Evolutionary conservation across 2,329 filamentous ascomycete species (phyloP), one percentile per base, ranked within the genome.

Genomic region (Colletotrichum sp.): DNA sequence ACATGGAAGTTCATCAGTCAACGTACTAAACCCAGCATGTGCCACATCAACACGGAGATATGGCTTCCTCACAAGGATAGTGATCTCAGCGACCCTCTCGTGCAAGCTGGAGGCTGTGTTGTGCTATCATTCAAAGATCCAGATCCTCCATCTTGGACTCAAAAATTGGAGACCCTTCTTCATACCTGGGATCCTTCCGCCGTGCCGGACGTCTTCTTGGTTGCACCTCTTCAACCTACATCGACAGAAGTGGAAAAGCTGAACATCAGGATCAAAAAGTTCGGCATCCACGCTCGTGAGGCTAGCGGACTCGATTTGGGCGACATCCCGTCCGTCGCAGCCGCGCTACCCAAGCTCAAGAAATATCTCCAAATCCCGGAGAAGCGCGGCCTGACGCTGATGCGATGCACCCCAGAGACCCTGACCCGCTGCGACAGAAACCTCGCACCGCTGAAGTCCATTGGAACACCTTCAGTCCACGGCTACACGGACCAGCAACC

Each of bases 1-100:
- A 73, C 69, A 6, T 81, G 81, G 79, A 79, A 78, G 1, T 82
- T 82, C 28, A 76, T 82, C 55, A 82, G 81, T 16, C 81, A 82
- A 62, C 79, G 81, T 32, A 78, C 77, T 0, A 78, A 77, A 57
- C 78, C 78, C 3, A 59, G 44, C 39, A 79, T 79, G 78, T 70
- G 75, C 21, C 75, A 66, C 15, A 78, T 78, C 21, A 64, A 59
- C 4, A 72, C 77, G 7, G 78, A 79, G 16, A 69, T 79, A 7
- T 78, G 75, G 75, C 69, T 79, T 21, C 78, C 78, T 0, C 67
- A 44, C 32, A 55, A 72, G 8, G 6, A n/a, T 0, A 67, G 68
- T 28, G 52, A 62, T 18, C 9, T 6, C 1, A 9, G n/a, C 2
- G 75, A 79, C 26, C 44, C 69, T 12, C 28, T 79, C n/a, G 77